These are phyloP conservation scores for Aspergillus versicolor DNA, from an alignment of 2,329 filamentous ascomycete genomes.

Conservation along the genomic window DNA sequence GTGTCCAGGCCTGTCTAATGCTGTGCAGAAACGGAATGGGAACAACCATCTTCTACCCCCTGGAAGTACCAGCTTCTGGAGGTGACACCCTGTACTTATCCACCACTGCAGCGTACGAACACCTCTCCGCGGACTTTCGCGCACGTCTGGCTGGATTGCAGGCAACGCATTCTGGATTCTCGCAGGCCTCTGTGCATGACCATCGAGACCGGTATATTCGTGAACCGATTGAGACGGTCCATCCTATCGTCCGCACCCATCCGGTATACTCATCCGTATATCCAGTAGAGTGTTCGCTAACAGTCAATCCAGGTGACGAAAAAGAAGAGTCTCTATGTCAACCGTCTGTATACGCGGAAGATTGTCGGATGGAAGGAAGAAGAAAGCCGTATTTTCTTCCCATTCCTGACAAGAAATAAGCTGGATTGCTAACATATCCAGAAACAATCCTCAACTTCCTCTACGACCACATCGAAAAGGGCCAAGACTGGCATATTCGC, in stretches of 20 bases:
- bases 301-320: background rate
- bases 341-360: background rate
- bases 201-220: background rate
- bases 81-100: background rate
- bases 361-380: slow-evolving; percentile 3
- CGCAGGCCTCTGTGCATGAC: background rate
- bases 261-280: background rate
- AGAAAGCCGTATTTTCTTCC: background rate
- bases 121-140: background rate
- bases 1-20: background rate
- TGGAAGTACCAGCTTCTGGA: background rate
- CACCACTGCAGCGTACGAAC: background rate
- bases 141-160: background rate
- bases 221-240: background rate
- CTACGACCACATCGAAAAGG: background rate
- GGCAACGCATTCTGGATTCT: background rate
- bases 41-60: slow-evolving; percentile 1
- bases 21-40: background rate
- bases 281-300: background rate
- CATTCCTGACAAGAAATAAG: background rate
- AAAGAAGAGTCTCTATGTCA: background rate
- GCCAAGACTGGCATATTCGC: background rate
- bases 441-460: background rate
- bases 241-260: background rate
- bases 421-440: background rate